Conservation (phyloP, 139 green algal species). For the Micractinium conductrix region DNA sequence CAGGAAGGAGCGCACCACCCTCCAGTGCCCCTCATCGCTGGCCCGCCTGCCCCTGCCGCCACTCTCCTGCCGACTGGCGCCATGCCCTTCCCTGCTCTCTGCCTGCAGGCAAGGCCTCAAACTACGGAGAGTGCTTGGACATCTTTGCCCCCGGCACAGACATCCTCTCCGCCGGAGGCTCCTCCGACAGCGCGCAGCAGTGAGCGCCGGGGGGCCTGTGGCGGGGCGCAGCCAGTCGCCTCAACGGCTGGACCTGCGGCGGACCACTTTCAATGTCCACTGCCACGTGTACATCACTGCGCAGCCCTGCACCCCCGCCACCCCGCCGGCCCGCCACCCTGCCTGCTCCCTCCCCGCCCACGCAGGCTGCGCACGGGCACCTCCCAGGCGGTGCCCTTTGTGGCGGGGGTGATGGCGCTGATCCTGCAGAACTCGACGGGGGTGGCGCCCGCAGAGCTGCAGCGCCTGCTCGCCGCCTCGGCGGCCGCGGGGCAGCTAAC, state of each 20-base stretch:
- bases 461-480: background rate
- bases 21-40: background rate
- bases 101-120: slow-evolving; percentile 38
- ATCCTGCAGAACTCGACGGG: slow-evolving; percentile 41
- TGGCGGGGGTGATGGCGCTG: slow-evolving; percentile 33
- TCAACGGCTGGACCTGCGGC: no score
- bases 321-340: background rate
- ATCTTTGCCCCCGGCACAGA: slow-evolving; percentile 53
- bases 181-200: slow-evolving; percentile 42
- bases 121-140: slow-evolving; percentile 59
- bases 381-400: slow-evolving; percentile 44
- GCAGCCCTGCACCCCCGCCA: no score
- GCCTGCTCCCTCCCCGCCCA: background rate
- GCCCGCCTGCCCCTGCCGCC: background rate
- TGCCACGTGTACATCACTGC: no score
- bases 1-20: slow-evolving; percentile 31
- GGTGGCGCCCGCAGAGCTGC: background rate
- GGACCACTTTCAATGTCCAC: background rate
- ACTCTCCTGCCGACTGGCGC: background rate
- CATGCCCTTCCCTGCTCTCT: background rate
- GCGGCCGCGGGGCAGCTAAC: background rate
- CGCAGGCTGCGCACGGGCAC: slow-evolving; percentile 41
- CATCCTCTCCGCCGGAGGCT: slow-evolving; percentile 39
- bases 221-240: no score
- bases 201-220: slow-evolving; percentile 30